Conservation (phyloP, 192 early-diverging fungal species). For the Phycomyces blakesleeanus region DNA sequence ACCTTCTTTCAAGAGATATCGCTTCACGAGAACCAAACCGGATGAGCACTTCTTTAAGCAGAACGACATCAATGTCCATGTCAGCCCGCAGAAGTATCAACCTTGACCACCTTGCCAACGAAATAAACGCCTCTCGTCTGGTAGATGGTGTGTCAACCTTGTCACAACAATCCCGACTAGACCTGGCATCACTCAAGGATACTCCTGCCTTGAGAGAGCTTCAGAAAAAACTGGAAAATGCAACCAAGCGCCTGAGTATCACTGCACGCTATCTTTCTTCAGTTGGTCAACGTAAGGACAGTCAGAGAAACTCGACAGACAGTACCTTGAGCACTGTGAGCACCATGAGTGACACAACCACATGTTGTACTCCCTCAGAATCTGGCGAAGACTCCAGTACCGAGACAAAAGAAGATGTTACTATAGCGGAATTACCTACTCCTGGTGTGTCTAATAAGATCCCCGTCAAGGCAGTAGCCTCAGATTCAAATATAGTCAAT, state of each 20-base stretch:
- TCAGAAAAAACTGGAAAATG: conserved; percentile 7
- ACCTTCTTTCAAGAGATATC: background rate
- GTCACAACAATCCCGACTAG: background rate
- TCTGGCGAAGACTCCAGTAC: background rate
- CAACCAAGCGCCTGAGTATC: conserved; percentile 12
- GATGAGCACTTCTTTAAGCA: background rate
- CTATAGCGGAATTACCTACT: background rate
- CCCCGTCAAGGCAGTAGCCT: background rate
- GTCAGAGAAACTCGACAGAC: background rate
- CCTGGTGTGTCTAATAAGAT: background rate
- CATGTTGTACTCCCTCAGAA: background rate
- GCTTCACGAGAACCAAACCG: conserved; percentile 3
- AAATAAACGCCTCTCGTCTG: background rate
- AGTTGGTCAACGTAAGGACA: background rate
- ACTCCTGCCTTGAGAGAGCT: background rate
- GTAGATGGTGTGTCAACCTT: background rate
- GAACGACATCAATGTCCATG: conserved; percentile 1
- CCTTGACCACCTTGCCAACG: background rate
- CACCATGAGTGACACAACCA: background rate
- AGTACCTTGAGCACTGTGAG: background rate
- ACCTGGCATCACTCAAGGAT: background rate
- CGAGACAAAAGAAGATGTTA: background rate
- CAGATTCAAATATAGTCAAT: background rate
- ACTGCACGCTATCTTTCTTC: conserved; percentile 3
- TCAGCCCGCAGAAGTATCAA: conserved; percentile 9